Percentiles rank a stretch among this genome's conserved stretches.
phyloP scores from a whole-genome alignment of 108 stramenopile genomes.

The Cyclotella sp. region DNA sequence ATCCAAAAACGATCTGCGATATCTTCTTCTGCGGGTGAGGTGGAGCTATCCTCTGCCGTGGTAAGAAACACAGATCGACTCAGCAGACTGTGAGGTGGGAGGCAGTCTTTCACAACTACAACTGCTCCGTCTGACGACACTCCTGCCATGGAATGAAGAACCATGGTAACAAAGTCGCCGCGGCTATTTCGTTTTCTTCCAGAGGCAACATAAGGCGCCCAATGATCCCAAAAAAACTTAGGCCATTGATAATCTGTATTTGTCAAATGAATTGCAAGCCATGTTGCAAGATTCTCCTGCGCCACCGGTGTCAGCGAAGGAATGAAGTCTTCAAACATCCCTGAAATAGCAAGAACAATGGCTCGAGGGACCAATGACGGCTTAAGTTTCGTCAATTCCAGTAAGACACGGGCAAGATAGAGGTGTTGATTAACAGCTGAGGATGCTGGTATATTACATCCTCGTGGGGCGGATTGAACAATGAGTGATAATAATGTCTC shows the following conservation, averaged over 20 bases:
- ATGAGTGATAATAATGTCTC: conserved; percentile 77
- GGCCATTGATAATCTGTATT: conserved; percentile 92
- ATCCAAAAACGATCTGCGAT: conserved; percentile 72
- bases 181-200: conserved; percentile 58
- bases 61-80: conserved; percentile 41
- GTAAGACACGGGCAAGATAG: conserved; percentile 73
- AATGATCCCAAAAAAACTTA: conserved; percentile 78
- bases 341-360: conserved; percentile 70
- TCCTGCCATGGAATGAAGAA: conserved; percentile 48
- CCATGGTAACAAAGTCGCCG: conserved; percentile 60
- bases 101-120: conserved; percentile 52
- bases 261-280: conserved; percentile 85
- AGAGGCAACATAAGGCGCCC: conserved; percentile 66
- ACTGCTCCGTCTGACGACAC: conserved; percentile 42
- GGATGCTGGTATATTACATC: conserved; percentile 32
- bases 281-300: conserved; percentile 72
- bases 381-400: conserved; percentile 80
- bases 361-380: conserved; percentile 74
- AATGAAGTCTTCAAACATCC: conserved; percentile 76
- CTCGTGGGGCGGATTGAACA: conserved; percentile 58
- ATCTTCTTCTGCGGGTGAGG: conserved; percentile 51
- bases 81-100: conserved; percentile 46
- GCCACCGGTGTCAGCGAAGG: conserved; percentile 75
- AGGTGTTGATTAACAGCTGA: conserved; percentile 50
- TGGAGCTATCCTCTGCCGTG: conserved; percentile 33